Conservation (phyloP, 805 yeast genomes). For the Priceomyces fermenticarens region DNA sequence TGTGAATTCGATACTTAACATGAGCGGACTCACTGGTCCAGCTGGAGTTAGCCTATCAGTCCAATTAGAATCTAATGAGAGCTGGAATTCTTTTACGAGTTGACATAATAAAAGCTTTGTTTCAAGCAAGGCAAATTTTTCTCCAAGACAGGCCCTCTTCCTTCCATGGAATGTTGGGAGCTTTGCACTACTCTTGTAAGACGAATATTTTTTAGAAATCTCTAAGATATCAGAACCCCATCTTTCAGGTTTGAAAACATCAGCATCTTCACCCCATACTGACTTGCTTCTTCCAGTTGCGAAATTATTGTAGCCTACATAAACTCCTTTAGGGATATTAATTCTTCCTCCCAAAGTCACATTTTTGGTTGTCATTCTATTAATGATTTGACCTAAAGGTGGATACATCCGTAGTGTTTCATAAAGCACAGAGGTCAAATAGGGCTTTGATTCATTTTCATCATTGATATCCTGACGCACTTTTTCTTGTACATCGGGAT, state of each 20-base stretch:
- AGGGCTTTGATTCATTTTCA: conserved; percentile 13
- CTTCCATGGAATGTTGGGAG: conserved; percentile 60
- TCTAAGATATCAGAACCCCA: conserved; percentile 48
- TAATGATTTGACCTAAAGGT: conserved; percentile 55
- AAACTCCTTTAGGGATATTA: conserved; percentile 46
- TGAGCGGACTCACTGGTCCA: conserved; percentile 54
- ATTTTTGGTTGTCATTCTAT: conserved; percentile 40
- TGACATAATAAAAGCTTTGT: conserved; percentile 36
- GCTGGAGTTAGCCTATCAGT: conserved; percentile 50
- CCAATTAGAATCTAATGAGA: conserved; percentile 44
- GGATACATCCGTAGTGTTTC: conserved; percentile 53
- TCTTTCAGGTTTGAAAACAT: conserved; percentile 44
- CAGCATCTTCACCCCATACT: conserved; percentile 46
- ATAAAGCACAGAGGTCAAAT: conserved; percentile 34
- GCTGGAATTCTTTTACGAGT: conserved; percentile 32
- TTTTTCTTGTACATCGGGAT: conserved; percentile 28
- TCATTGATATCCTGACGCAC: conserved; percentile 18
- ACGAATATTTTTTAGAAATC: conserved; percentile 36
- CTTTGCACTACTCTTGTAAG: conserved; percentile 42
- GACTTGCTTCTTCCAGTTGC: conserved; percentile 45
- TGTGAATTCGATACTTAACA: conserved; percentile 25
- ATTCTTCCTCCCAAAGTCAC: conserved; percentile 41
- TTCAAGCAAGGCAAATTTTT: conserved; percentile 51
- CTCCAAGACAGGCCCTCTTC: conserved; percentile 59
- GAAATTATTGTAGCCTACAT: conserved; percentile 55